These are phyloP conservation scores for Chaetothyriales sp. DNA, from an alignment of 2,329 filamentous ascomycete genomes.

Conservation along the genomic window DNA sequence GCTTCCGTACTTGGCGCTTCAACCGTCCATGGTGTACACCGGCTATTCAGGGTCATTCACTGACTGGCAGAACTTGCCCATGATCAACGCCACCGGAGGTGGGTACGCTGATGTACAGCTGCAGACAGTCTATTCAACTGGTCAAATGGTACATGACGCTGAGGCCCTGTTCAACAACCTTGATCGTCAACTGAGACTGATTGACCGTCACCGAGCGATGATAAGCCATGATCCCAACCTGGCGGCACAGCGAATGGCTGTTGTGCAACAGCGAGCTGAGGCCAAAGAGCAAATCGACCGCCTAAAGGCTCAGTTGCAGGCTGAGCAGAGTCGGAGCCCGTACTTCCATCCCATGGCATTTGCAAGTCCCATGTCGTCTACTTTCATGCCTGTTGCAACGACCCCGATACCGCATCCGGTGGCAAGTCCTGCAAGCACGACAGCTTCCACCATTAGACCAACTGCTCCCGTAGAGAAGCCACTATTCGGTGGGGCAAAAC, in stretches of 20 bases:
- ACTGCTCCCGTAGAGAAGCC: background rate
- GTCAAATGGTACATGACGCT: background rate
- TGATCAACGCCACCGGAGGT: background rate
- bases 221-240: constrained; percentile 7
- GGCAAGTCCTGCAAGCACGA: background rate
- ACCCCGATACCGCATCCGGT: background rate
- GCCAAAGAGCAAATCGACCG: constrained; percentile 7
- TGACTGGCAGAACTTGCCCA: background rate
- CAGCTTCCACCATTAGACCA: background rate
- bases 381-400: background rate
- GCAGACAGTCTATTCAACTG: background rate
- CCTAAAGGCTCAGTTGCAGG: background rate
- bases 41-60: background rate
- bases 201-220: constrained; percentile 17
- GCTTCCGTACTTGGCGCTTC: background rate
- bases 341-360: background rate
- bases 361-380: background rate
- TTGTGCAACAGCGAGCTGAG: constrained; percentile 13
- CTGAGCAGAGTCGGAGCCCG: background rate
- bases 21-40: background rate
- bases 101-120: background rate
- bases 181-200: constrained; percentile 13
- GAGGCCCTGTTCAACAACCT: constrained; percentile 8
- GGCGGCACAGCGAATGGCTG: constrained; percentile 9
- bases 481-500: background rate